Conservation (phyloP, 352 stramenopile genomes). For the Globisporangium cystogenes region DNA sequence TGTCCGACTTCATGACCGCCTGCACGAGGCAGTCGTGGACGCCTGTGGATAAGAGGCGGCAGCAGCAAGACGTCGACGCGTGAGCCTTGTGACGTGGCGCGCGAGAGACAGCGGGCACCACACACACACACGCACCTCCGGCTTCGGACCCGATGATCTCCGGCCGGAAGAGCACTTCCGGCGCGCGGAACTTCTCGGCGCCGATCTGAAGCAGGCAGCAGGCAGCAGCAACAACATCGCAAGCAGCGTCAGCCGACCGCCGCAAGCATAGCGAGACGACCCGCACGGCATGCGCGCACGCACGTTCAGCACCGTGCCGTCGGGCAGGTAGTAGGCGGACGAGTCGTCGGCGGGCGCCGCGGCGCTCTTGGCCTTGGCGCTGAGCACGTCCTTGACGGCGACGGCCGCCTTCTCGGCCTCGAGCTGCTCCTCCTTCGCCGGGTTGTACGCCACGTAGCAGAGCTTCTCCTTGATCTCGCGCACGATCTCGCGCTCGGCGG, state of each 20-base stretch:
- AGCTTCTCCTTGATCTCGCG: constrained; percentile 98
- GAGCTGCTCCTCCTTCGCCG: constrained; percentile 93
- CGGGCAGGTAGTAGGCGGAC: constrained; percentile 93
- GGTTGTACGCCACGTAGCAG: constrained; percentile 95
- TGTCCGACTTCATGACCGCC: constrained; percentile 86
- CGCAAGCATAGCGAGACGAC: neutral
- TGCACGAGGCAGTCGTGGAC: constrained; percentile 79
- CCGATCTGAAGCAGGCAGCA: constrained; percentile 71
- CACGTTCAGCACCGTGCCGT: constrained; percentile 68
- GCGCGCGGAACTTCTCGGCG: constrained; percentile 94
- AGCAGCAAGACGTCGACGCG: neutral
- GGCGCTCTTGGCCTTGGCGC: constrained; percentile 38
- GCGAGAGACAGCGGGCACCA: too few species aligned
- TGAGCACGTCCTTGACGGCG: neutral
- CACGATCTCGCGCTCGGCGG: constrained; percentile 92
- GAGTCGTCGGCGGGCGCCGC: constrained; percentile 16
- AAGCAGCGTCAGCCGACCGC: neutral
- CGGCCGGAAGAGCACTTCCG: constrained; percentile 96
- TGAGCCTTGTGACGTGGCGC: too few species aligned
- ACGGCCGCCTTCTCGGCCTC: constrained; percentile 24
- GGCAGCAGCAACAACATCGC: too few species aligned
- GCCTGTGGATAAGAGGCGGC: constrained; percentile 7
- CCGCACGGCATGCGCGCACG: too few species aligned
- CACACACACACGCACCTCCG: too few species aligned
- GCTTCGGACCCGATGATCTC: constrained; percentile 78